Conservation (phyloP, 73 alveolate species). For the Tetrahymena elliotti region DNA sequence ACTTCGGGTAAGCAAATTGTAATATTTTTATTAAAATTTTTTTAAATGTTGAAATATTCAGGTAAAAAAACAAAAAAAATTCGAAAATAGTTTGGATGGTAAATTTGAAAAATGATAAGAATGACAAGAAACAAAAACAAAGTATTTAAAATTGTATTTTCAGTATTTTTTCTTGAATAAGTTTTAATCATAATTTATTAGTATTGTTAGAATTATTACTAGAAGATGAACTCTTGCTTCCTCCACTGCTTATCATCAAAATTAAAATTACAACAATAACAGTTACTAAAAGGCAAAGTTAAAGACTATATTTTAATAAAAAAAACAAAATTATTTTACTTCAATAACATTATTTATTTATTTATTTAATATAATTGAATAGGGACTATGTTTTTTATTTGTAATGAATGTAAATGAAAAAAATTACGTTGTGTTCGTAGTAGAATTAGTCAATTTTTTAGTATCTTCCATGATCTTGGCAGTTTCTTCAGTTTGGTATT, state of each 20-base stretch:
- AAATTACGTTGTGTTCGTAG: neutral
- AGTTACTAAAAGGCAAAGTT: neutral
- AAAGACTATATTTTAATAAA: neutral
- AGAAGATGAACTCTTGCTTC: neutral
- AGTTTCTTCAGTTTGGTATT: neutral
- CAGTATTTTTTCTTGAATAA: neutral
- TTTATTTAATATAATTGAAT: no score
- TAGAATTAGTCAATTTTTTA: neutral
- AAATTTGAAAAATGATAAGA: no score
- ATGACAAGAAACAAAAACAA: no score
- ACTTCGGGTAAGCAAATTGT: no score
- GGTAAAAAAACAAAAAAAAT: no score
- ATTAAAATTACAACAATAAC: neutral
- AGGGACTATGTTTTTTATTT: no score
- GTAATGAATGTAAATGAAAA: no score
- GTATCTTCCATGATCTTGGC: neutral
- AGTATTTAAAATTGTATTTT: no score
- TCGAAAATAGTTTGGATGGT: no score
- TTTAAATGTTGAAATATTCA: no score
- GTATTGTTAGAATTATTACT: neutral
- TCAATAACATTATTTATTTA: no score
- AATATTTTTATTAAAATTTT: no score
- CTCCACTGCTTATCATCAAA: neutral
- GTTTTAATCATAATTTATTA: neutral
- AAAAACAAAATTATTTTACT: neutral